Evolutionary conservation across 441 rosid species (phyloP).

Genomic region (Melastoma candidum): DNA sequence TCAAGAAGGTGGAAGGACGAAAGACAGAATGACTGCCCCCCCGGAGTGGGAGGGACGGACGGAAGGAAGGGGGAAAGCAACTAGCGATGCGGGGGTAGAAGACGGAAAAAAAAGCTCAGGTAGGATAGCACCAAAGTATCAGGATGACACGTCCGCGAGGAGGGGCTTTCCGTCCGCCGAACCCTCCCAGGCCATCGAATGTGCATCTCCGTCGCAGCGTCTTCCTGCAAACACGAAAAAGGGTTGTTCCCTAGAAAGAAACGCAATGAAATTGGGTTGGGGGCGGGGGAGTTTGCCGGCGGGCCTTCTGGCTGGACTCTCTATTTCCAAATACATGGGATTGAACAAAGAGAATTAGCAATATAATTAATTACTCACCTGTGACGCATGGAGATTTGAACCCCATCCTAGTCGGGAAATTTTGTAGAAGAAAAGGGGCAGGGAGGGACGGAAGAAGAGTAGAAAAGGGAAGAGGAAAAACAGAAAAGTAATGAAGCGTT

Average conservation of each 20-base stretch:
- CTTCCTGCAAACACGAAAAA: too few species aligned
- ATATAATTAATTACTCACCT: conserved; percentile 21
- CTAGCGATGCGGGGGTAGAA: not conserved
- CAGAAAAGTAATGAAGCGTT: conserved; percentile 1
- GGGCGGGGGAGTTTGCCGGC: too few species aligned
- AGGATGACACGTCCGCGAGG: conserved; percentile 10
- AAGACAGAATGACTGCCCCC: not conserved
- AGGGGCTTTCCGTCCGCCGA: conserved; percentile 7
- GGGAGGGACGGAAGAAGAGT: conserved; percentile 1
- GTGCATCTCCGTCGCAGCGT: too few species aligned
- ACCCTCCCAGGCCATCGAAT: not conserved
- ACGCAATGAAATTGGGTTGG: too few species aligned
- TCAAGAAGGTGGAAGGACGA: conserved; percentile 48
- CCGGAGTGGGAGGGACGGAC: not conserved
- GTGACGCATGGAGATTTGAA: conserved; percentile 24
- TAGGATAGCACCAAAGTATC: conserved; percentile 63
- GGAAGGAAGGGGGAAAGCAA: not conserved
- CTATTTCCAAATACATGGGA: too few species aligned
- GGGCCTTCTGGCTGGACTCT: too few species aligned
- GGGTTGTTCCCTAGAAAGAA: too few species aligned
- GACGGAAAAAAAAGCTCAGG: conserved; percentile 50
- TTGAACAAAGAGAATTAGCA: too few species aligned
- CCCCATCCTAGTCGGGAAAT: conserved; percentile 24
- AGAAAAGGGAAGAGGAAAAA: not conserved
- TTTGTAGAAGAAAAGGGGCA: conserved; percentile 18